Base-by-base conservation (phyloP, 2,329 filamentous ascomycete genomes). In the Diaporthe australafricana region DNA sequence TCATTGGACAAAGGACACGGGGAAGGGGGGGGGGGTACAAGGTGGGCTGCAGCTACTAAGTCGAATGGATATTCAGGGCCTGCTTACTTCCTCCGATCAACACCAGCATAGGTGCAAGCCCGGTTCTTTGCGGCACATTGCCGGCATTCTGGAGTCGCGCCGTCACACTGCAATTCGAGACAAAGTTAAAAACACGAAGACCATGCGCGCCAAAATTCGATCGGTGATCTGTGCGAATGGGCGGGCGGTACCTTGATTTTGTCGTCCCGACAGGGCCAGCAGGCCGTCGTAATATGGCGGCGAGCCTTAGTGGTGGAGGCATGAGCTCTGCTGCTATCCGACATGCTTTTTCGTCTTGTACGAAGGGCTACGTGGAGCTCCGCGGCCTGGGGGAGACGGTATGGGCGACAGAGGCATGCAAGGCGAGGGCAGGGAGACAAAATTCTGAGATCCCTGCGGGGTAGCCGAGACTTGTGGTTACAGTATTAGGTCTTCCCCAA, bases 41-140 rank as follows among this genome's bases (percentile, higher is more conserved):
- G 32, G 32, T 20, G 35, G 22, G 17, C 6, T 22, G 22, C 22
- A 53, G n/a, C n/a, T n/a, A n/a, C n/a, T n/a, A n/a, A n/a, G n/a
- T n/a, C n/a, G n/a, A n/a, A n/a, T n/a, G n/a, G n/a, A n/a, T n/a
- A n/a, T n/a, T n/a, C n/a, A 32, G 35, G 35, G 35, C n/a, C 6
- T 42, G n/a, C 55, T 27, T 60, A 60, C 55, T 60, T 60, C 55
- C 55, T 60, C 35, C 55, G 55, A 20, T 60, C 55, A 17, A 60
- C 12, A 11, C 55, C 55, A 42, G 55, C 55, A 42, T 60, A 60
- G 38, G 35, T 60, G 35, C 55, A 60, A 9, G 17, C 38, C 5
- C 55, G 35, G 9, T 20, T 42, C 35, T 60, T 60, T 4, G 12
- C 8, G 3, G 55, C 22, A 27, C 35, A 60, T 16, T 60, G 35